These are phyloP conservation scores for Warburgia ugandensis DNA, from an alignment of 164 flowering plant genomes.

Conservation along the genomic window DNA sequence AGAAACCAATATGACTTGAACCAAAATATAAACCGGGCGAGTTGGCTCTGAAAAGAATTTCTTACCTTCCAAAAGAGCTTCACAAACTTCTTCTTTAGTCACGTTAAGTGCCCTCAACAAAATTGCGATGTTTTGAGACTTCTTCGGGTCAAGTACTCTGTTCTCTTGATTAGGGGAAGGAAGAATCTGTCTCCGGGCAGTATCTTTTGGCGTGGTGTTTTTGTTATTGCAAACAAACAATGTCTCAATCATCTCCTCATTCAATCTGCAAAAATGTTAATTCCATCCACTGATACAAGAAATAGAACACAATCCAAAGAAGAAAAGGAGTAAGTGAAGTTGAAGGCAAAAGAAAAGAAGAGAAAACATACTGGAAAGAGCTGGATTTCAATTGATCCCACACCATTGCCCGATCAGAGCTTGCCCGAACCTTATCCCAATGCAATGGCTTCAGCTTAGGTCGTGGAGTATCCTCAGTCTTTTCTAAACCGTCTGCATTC, in stretches of 20 bases:
- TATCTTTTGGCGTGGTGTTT: slow-evolving; percentile 35
- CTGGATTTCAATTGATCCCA: slow-evolving; percentile 97
- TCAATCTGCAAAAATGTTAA: slow-evolving; percentile 53
- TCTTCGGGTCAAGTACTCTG: slow-evolving; percentile 80
- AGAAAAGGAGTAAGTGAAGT: neutral
- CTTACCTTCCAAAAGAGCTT: slow-evolving; percentile 83
- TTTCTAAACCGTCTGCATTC: slow-evolving; percentile 22
- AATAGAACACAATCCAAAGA: neutral
- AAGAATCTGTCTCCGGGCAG: slow-evolving; percentile 23
- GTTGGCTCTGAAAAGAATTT: too few relatives aligned
- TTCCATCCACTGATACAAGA: slow-evolving; percentile 1
- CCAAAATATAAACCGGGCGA: too few relatives aligned
- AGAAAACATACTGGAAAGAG: slow-evolving; percentile 65
- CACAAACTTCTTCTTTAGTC: slow-evolving; percentile 87
- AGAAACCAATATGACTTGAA: too few relatives aligned
- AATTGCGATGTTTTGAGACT: slow-evolving; percentile 87
- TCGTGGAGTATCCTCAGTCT: slow-evolving; percentile 42
- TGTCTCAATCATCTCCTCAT: slow-evolving; percentile 94
- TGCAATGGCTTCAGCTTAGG: slow-evolving; percentile 90
- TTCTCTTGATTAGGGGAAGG: slow-evolving; percentile 62
- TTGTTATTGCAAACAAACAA: slow-evolving; percentile 36
- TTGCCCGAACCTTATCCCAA: slow-evolving; percentile 97
- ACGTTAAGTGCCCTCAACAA: slow-evolving; percentile 79
- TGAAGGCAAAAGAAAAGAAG: neutral
- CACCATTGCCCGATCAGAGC: slow-evolving; percentile 94